Base-by-base conservation (phyloP, 306 rosid species). In the Hylodesmum podocarpum region DNA sequence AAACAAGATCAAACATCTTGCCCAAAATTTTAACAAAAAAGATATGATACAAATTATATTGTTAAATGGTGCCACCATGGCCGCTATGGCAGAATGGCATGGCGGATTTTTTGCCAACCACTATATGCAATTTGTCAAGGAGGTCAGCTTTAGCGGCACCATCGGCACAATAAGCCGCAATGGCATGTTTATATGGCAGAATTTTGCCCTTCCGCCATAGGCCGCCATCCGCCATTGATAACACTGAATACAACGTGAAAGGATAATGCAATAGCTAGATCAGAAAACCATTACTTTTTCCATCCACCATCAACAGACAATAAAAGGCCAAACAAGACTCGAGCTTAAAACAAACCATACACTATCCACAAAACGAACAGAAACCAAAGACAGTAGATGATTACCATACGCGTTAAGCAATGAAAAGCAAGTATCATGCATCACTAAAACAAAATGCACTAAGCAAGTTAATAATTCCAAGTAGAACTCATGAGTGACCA, bases 1-100 rank as follows among this genome's bases (percentile, higher is more conserved):
- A 67, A 73, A 53, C 59, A 62, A 51, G 21, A 73, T 34, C 46
- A 55, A 66, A 51, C 76, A 33, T 55, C 55, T 51, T 39, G 72
- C 39, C 37, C 33, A 54, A 44, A 43, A 8, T 24, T 54, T 55
- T 37, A 65, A 66, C 12, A 1, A 73, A 24, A 73, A 66, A 3
- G 55, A 31, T 33, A 63, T 8, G 4, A 22, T 2, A 22, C 21
- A 53, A 24, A n/a, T n/a, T n/a, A n/a, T n/a, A n/a, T n/a, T n/a
- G n/a, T n/a, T n/a, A n/a, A n/a, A n/a, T n/a, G n/a, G n/a, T n/a
- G n/a, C n/a, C n/a, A n/a, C n/a, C n/a, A n/a, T n/a, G n/a, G n/a
- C n/a, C n/a, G n/a, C n/a, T n/a, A n/a, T n/a, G n/a, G n/a, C n/a
- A n/a, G n/a, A n/a, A n/a, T n/a, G n/a, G n/a, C n/a, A n/a, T n/a